Evolutionary conservation across 2,329 filamentous ascomycete genomes (phyloP), one percentile per base, ranked within the genome.

Genomic region (Trichoderma sp.): DNA sequence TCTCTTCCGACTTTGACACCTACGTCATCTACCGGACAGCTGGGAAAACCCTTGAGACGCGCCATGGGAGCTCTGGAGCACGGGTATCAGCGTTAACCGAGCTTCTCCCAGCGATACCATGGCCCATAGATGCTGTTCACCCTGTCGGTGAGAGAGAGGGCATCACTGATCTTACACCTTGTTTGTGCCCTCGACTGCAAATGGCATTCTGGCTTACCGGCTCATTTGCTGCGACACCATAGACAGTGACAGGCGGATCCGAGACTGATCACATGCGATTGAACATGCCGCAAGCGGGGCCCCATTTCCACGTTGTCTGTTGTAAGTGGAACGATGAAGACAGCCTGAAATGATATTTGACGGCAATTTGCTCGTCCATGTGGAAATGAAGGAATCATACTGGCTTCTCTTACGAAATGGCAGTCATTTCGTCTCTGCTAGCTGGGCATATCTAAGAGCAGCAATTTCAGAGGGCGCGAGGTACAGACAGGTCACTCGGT

Each of bases 21-120:
- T 61, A 61, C 58, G 58, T 60, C 57, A 60, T 59, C 43, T 58
- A 7, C 14, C 17, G 26, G 0, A n/a, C 6, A 15, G 26, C 43
- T 39, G 5, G 10, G 7, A 21, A n/a, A 24, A n/a, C n/a, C 41
- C 30, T 17, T 12, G 7, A 26, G 43, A 34, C 44, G 28, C 44
- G 39, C 47, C 56, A 17, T 30, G 28, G 21, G 43, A 43, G 30
- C 47, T 60, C 2, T 7, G 24, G 45, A 50, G 44, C 56, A 59
- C 28, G 28, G 30, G 51, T 41, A 50, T 2, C 21, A 28, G 14
- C 51, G 54, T 58, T 64, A 58, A 21, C 63, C 63, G 63, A 60
- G 14, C 39, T 65, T 65, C 43, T 60, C 3, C 63, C 63, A 26
- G 24, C 17, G 7, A 30, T 51, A 14, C 26, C 48, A 30, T 51